Base-by-base conservation (phyloP, 2,329 filamentous ascomycete species). In the Pseudocercospora cruenta region DNA sequence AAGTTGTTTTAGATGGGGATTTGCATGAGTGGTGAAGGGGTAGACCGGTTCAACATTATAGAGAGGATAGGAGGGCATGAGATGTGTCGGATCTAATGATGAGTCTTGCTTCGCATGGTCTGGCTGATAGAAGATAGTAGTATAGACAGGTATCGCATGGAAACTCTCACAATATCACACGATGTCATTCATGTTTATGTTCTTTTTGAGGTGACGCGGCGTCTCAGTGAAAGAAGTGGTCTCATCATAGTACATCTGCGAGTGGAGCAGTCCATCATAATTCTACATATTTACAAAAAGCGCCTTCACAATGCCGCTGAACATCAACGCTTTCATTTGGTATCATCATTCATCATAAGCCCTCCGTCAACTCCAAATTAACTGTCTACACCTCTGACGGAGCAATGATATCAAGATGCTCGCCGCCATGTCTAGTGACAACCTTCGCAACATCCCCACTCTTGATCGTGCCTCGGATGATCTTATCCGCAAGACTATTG, bases 401-500 rank as follows among this genome's bases (percentile, higher is more conserved):
- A 54, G 51, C 51, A 31, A 26, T 24, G 12, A 79, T 71, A 45
- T 77, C 75, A 58, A 79, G 64, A 59, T 75, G 72, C 67, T 78
- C 73, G 1, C 73, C 85, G 66, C 88, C 87, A 12, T 87, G 85
- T 61, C 87, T 90, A 65, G 97, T 83, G 58, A 81, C 82, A 12
- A 97, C 91, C 65, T 84, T 85, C 4, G 91, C 94, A 2, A 81
- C 86, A 74, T 96, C 89, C 0, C 93, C 93, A 65, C 83, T 87
- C 78, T 89, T 91, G 66, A 98, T 80, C 78, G 93, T 83, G 21
- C 95, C 95, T 62, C 91, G 85, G 73, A 98, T 98, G 73, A 99
- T 96, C 82, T 90, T 91, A 76, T 97, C 94, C 0, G 95, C 95
- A 45, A 98, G 84, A 3, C 88, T 85, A 78, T 97, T 97, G 66